A percentile compares a stretch with the other conserved stretches of the same genome.
Conservation (phyloP, 768 basidiomycete genomes). For the Mycena albidolilacea region DNA sequence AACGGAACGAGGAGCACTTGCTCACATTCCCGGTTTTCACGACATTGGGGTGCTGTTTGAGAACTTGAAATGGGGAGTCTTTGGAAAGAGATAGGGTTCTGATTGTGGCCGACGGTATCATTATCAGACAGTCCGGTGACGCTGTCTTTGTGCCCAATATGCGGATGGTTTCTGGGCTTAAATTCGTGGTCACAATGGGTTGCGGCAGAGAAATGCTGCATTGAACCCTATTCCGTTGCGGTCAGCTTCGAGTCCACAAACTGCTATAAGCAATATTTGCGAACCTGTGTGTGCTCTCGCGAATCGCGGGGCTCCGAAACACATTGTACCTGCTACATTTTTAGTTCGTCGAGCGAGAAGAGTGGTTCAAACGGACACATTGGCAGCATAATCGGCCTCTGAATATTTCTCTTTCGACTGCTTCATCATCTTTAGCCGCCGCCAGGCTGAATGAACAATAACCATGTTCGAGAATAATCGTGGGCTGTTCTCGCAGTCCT, state of each 20-base stretch:
- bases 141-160: slow-evolving; percentile 62
- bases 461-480: slow-evolving; percentile 55
- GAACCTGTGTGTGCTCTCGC: slow-evolving; percentile 60
- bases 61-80: slow-evolving; percentile 63
- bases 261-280: slow-evolving; percentile 15
- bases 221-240: slow-evolving; percentile 57
- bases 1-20: slow-evolving; percentile 64
- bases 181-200: slow-evolving; percentile 48
- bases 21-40: slow-evolving; percentile 54
- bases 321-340: slow-evolving; percentile 58
- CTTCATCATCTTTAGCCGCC: slow-evolving; percentile 59
- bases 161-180: slow-evolving; percentile 50
- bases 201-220: slow-evolving; percentile 65
- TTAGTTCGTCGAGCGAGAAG: background rate
- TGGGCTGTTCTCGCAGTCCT: slow-evolving; percentile 29
- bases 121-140: slow-evolving; percentile 65
- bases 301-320: slow-evolving; percentile 62
- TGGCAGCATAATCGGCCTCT: slow-evolving; percentile 69
- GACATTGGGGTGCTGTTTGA: slow-evolving; percentile 57
- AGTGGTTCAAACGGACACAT: slow-evolving; percentile 57
- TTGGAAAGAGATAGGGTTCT: slow-evolving; percentile 59
- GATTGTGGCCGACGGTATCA: slow-evolving; percentile 58
- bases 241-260: slow-evolving; percentile 11
- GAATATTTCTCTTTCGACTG: slow-evolving; percentile 62
- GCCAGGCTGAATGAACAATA: slow-evolving; percentile 62